These are phyloP conservation scores for Chytriomyces sp. DNA, from an alignment of 192 early-diverging fungal species.

Conservation along the genomic window DNA sequence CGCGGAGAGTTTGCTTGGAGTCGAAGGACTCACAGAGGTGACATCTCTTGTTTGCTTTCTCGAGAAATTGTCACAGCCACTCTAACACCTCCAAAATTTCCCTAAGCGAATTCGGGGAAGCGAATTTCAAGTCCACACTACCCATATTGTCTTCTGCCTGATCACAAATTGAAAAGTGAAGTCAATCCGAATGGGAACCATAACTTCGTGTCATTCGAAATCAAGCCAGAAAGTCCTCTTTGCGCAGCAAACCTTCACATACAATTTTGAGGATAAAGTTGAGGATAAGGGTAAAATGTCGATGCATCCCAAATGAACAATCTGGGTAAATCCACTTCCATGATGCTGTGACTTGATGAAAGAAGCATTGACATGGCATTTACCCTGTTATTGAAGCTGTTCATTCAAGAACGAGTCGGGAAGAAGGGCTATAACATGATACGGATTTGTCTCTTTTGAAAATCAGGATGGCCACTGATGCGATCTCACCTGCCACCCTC, in stretches of 20 bases:
- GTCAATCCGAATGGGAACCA: slow-evolving; percentile 71
- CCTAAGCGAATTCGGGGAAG: too few relatives aligned
- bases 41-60: not conserved
- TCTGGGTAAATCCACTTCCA: slow-evolving; percentile 43
- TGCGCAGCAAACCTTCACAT: slow-evolving; percentile 56
- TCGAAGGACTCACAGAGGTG: not conserved
- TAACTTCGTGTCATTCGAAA: slow-evolving; percentile 73
- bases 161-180: slow-evolving; percentile 38
- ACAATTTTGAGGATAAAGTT: slow-evolving; percentile 77
- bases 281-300: slow-evolving; percentile 85
- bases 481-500: too few relatives aligned
- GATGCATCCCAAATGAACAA: slow-evolving; percentile 75
- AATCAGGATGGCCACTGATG: too few relatives aligned
- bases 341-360: too few relatives aligned
- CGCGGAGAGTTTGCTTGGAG: not conserved
- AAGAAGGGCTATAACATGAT: too few relatives aligned
- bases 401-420: too few relatives aligned
- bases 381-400: too few relatives aligned
- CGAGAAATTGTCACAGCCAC: not conserved
- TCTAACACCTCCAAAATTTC: too few relatives aligned
- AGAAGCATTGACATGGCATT: too few relatives aligned
- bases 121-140: too few relatives aligned
- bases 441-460: too few relatives aligned
- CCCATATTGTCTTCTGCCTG: slow-evolving; percentile 47
- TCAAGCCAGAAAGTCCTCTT: slow-evolving; percentile 56